A percentile compares a stretch with the other conserved stretches of the same genome.
Conservation (phyloP, 768 basidiomycete genomes). For the Strobilomyces dryophilus region DNA sequence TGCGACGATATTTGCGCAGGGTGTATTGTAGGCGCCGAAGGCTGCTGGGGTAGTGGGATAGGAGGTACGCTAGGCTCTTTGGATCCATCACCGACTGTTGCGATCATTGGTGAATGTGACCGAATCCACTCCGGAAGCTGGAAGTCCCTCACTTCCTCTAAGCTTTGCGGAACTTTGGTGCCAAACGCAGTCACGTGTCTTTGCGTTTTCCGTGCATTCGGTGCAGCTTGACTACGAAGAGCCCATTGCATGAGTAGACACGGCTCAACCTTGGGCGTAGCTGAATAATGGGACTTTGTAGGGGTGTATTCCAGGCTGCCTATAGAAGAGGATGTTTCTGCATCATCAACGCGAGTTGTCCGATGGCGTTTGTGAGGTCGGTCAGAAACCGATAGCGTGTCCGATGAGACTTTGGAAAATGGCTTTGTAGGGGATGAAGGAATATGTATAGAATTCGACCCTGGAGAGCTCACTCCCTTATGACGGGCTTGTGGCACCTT, state of each 20-base stretch:
- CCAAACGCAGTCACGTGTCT: slow-evolving; percentile 61
- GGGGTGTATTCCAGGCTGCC: slow-evolving; percentile 15
- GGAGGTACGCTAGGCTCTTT: slow-evolving; percentile 4
- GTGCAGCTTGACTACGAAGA: slow-evolving; percentile 41
- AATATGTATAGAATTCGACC: slow-evolving; percentile 8
- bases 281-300: slow-evolving; percentile 7
- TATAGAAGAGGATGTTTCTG: slow-evolving; percentile 24
- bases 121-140: slow-evolving; percentile 53
- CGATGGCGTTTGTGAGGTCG: slow-evolving; percentile 30
- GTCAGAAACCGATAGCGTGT: slow-evolving; percentile 26
- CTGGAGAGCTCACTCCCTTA: slow-evolving; percentile 20
- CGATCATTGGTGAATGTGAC: slow-evolving; percentile 16
- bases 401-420: slow-evolving; percentile 29
- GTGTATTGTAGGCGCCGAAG: slow-evolving; percentile 12
- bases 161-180: slow-evolving; percentile 44
- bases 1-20: slow-evolving; percentile 3
- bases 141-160: slow-evolving; percentile 50
- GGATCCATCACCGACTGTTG: not conserved
- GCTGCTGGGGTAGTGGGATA: not conserved
- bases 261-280: slow-evolving; percentile 20
- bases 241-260: slow-evolving; percentile 49
- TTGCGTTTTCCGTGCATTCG: slow-evolving; percentile 44
- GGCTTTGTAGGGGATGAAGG: slow-evolving; percentile 23
- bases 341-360: slow-evolving; percentile 13
- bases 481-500: slow-evolving; percentile 29